phyloP scores from a whole-genome alignment of 345 rosid genomes.

The Streptanthus diversifolius region DNA sequence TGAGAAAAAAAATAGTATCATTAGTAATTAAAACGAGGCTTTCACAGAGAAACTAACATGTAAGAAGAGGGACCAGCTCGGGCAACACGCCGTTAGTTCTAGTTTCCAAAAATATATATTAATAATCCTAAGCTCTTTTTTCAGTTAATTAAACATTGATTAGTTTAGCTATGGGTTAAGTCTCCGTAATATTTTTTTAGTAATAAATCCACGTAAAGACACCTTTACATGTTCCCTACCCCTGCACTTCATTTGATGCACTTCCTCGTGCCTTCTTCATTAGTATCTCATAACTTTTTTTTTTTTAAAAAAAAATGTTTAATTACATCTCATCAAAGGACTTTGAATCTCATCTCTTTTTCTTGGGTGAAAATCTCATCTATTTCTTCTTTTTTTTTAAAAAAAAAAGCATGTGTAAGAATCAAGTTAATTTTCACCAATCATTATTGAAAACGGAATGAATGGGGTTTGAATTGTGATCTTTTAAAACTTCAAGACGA shows the following conservation, averaged over 20 bases:
- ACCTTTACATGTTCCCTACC: not conserved
- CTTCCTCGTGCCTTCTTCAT: constrained; percentile 8
- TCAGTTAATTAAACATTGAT: not conserved
- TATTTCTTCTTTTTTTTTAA: too few relatives aligned
- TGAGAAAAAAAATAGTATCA: not conserved
- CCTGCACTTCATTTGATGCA: constrained; percentile 13
- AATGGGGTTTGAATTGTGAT: not conserved
- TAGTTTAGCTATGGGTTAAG: not conserved
- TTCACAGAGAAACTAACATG: not conserved
- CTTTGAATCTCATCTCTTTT: not conserved
- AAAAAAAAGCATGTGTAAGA: too few relatives aligned
- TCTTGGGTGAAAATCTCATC: too few relatives aligned
- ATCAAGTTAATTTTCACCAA: too few relatives aligned
- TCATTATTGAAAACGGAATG: not conserved
- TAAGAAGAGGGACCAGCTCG: constrained; percentile 1
- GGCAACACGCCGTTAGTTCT: not conserved
- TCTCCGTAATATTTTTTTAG: not conserved
- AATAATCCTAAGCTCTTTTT: not conserved
- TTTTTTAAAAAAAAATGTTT: too few relatives aligned
- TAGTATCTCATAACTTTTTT: not conserved
- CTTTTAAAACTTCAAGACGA: not conserved
- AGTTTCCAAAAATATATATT: not conserved
- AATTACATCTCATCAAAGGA: too few relatives aligned
- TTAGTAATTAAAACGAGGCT: not conserved
- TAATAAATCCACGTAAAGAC: constrained; percentile 6